Base-by-base conservation (phyloP, 2,329 filamentous ascomycete genomes). In the Dactylella cylindrospora region DNA sequence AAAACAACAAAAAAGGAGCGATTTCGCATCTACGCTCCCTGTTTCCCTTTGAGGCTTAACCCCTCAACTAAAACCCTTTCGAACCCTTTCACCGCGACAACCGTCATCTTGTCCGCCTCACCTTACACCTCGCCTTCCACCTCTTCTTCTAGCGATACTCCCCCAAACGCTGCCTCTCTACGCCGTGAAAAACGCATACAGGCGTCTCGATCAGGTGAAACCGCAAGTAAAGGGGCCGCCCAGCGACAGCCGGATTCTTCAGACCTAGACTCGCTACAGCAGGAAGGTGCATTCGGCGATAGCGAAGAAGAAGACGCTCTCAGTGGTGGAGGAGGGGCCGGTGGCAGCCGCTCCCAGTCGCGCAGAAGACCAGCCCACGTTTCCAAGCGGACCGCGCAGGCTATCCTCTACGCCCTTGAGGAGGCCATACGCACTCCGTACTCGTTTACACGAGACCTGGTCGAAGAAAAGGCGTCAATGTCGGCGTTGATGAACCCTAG, bases 401-500 rank as follows among this genome's bases (percentile, higher is more conserved):
- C 93, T 29, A 90, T 98, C 71, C 84, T 95, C 69, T 97, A 87
- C 77, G 84, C 90, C 29, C 82, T 97, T 54, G 90, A 97, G 77
- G 89, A 94, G 76, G 89, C 88, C 29, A 80, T 97, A 67, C 85
- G 90, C 67, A 81, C 85, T 39, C 90, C 91, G 1, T 81, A 89
- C 67, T 77, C 83, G 41, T 94, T 97, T 74, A 94, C 90, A 6
- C 80, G 86, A 19, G 90, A 95, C 73, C 76, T 84, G 68, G 80
- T 84, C 64, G 93, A 98, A 78, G 88, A 95, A 77, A 86, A 88
- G 80, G 88, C 90, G 68, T 82, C 83, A 70, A 97, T 98, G 90
- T 86, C 90, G 68, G 90, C 73, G 78, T 95, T 68, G 79, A 82
- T 70, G 80, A 82, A 71, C 77, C 77, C 69, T 76, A 78, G 66